Base-by-base conservation (phyloP, 441 rosid genomes). In the Heliophila coronopifolia region DNA sequence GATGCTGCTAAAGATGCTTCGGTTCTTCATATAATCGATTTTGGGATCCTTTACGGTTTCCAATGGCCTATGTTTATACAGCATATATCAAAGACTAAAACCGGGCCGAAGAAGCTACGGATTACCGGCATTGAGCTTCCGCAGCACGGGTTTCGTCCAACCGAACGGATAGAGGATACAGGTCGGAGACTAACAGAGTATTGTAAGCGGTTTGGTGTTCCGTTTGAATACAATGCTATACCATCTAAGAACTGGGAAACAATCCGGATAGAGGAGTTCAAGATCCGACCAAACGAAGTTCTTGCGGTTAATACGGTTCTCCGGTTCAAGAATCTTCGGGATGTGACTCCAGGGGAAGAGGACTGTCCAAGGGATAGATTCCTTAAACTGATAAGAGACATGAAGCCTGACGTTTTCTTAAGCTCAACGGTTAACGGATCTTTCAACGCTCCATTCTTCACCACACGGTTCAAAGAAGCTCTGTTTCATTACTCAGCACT, bases 51-150 rank as follows among this genome's bases (percentile, higher is more conserved):
- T 12, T 87, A 87, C 35, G 96, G 96, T 41, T 87, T 81, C 57
- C 96, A 87, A 35, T 87, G 94, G 96, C 96, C 96, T 4, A 75
- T 84, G 71, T 74, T 87, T 14, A 81, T 87, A 56, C 91, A 80
- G 54, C 37, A 65, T 4, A 48, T 84, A 12, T 66, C 91, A 0
- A 61, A 45, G 24, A 58, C 72, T 37, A 39, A 59, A 22, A 59
- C 66, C 3, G 83, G 84, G 24, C 86, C 81, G n/a, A 73, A 81
- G 14, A 78, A 62, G 57, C 33, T 87, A 33, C 74, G 84, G 4
- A 77, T 87, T 4, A 87, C 96, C 0, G 91, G 86, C 4, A 72
- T 87, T 6, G 96, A 84, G 54, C 68, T 87, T 25, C 94, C 94
- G 2, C 96, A 87, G 23, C 70, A 80, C 3, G 94, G 94, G 33